phyloP scores from a whole-genome alignment of 2,329 filamentous ascomycete genomes.

The Colletotrichum simmondsii region DNA sequence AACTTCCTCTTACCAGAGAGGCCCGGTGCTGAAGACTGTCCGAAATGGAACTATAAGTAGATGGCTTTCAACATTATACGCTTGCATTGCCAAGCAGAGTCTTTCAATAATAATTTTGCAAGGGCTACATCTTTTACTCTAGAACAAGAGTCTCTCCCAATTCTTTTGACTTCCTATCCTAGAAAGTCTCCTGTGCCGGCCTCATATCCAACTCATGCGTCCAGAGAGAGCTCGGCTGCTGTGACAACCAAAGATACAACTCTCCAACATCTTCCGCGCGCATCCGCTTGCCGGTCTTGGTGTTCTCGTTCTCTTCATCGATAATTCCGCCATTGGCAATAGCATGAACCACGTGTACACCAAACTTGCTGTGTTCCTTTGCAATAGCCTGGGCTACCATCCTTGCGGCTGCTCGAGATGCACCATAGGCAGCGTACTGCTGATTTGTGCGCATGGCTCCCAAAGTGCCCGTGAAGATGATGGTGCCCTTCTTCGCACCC shows the following conservation, averaged over 20 bases:
- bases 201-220: constrained; percentile 33
- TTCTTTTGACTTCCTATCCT: neutral
- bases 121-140: too few species aligned
- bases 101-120: too few species aligned
- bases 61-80: too few species aligned
- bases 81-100: too few species aligned
- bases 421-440: constrained; percentile 65
- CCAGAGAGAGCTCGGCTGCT: constrained; percentile 34
- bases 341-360: constrained; percentile 68
- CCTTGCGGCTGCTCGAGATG: constrained; percentile 60
- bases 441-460: constrained; percentile 64
- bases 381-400: constrained; percentile 67
- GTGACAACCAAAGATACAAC: constrained; percentile 59
- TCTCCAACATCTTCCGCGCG: constrained; percentile 67
- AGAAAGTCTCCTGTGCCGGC: constrained; percentile 33
- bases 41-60: too few species aligned
- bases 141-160: neutral
- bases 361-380: constrained; percentile 65
- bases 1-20: too few species aligned
- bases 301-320: constrained; percentile 60
- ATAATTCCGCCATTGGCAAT: constrained; percentile 66
- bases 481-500: constrained; percentile 63
- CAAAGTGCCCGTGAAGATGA: constrained; percentile 68
- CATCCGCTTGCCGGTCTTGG: constrained; percentile 63
- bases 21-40: too few species aligned